phyloP scores from a whole-genome alignment of 1,284 basidiomycete species.

The Microbotryum intermedium region DNA sequence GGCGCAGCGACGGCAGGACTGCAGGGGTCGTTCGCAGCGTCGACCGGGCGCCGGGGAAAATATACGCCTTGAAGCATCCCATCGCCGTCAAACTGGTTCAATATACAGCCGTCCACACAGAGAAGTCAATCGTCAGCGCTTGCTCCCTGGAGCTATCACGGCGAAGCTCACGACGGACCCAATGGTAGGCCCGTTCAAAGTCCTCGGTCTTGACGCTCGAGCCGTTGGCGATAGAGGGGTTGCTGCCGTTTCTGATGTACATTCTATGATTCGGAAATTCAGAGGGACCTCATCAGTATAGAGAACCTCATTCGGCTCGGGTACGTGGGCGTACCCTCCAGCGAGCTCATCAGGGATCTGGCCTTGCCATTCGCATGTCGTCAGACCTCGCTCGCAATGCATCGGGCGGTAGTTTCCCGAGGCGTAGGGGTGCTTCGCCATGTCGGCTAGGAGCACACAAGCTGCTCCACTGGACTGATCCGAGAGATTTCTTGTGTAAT shows the following conservation, averaged over 20 bases:
- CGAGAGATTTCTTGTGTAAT: no score
- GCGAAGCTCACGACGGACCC: constrained; percentile 27
- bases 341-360: constrained; percentile 36
- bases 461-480: no score
- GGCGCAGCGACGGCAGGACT: constrained; percentile 22
- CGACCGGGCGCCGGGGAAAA: constrained; percentile 35
- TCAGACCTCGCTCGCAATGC: constrained; percentile 35
- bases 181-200: constrained; percentile 28
- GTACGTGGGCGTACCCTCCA: constrained; percentile 30
- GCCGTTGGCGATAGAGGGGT: constrained; percentile 34
- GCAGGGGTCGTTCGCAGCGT: background rate
- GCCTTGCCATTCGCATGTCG: constrained; percentile 35
- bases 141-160: constrained; percentile 21
- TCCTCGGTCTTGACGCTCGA: constrained; percentile 14
- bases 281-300: background rate
- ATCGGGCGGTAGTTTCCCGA: constrained; percentile 40
- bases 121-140: background rate
- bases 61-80: constrained; percentile 47
- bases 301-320: background rate
- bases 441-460: background rate
- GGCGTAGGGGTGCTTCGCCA: constrained; percentile 36
- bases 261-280: background rate
- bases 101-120: no score
- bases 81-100: constrained; percentile 40
- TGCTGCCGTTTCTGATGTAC: constrained; percentile 47